Conservation (phyloP, 371 early-diverging fungal genomes). For the Mortierella sp. region DNA sequence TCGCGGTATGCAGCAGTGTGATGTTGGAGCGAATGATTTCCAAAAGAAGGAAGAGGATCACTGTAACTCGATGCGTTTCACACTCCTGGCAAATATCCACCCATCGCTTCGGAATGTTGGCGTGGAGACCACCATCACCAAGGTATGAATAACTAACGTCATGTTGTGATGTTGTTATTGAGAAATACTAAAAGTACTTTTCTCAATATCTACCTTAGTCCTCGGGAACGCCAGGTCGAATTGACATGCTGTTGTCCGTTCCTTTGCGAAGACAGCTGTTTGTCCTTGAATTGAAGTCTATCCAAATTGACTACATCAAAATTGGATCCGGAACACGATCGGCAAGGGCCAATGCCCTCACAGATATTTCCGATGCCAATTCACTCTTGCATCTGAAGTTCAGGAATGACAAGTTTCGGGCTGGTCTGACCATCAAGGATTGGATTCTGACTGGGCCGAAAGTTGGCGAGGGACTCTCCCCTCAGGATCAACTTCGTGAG, state of each 20-base stretch:
- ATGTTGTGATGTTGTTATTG: slow-evolving; percentile 8
- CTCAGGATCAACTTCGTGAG: slow-evolving; percentile 27
- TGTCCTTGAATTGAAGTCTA: slow-evolving; percentile 35
- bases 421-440: slow-evolving; percentile 40
- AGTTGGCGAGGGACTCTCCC: slow-evolving; percentile 8
- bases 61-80: slow-evolving; percentile 30
- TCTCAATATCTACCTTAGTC: slow-evolving; percentile 19
- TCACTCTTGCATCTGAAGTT: slow-evolving; percentile 36
- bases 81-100: slow-evolving; percentile 30
- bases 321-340: slow-evolving; percentile 30
- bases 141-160: slow-evolving; percentile 16
- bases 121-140: slow-evolving; percentile 28
- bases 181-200: neutral
- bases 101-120: slow-evolving; percentile 34
- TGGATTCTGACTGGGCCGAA: slow-evolving; percentile 32
- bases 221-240: slow-evolving; percentile 24
- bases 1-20: slow-evolving; percentile 27
- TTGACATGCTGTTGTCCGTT: slow-evolving; percentile 28
- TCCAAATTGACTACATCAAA: slow-evolving; percentile 36
- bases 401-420: slow-evolving; percentile 32
- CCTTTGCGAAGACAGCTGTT: slow-evolving; percentile 24
- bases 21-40: slow-evolving; percentile 28
- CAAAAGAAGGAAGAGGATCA: slow-evolving; percentile 32
- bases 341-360: slow-evolving; percentile 23
- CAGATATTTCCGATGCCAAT: slow-evolving; percentile 10